Evolutionary conservation across 257 asterid genomes (phyloP).

Genomic region (Lithospermum erythrorhizon): DNA sequence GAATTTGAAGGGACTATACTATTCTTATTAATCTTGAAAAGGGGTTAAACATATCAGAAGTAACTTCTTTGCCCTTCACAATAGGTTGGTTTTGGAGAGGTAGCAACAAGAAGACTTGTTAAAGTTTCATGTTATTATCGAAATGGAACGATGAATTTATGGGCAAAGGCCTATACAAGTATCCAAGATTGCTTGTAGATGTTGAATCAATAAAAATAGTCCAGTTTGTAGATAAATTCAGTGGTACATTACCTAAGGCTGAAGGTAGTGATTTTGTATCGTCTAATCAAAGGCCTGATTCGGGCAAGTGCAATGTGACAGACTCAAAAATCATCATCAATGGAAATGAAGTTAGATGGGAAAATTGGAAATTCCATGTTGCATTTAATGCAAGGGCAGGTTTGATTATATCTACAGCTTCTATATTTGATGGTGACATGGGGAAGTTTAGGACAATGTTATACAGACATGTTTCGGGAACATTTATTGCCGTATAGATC

Average conservation of each 20-base stretch:
- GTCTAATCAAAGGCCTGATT: slow-evolving; percentile 21
- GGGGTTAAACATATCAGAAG: slow-evolving; percentile 53
- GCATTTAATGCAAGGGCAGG: slow-evolving; percentile 60
- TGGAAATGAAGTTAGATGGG: slow-evolving; percentile 46
- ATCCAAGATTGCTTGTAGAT: slow-evolving; percentile 32
- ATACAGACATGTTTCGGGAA: slow-evolving; percentile 61
- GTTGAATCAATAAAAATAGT: slow-evolving; percentile 36
- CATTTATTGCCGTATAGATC: slow-evolving; percentile 84
- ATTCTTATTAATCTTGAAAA: slow-evolving; percentile 33
- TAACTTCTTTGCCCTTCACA: slow-evolving; percentile 50
- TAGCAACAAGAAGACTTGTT: slow-evolving; percentile 29
- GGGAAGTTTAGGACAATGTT: slow-evolving; percentile 36
- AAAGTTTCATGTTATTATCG: slow-evolving; percentile 51
- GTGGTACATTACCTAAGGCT: slow-evolving; percentile 31
- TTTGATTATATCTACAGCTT: slow-evolving; percentile 46
- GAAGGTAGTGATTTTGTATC: slow-evolving; percentile 40
- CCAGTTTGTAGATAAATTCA: slow-evolving; percentile 27
- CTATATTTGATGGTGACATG: slow-evolving; percentile 20
- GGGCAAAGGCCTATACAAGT: slow-evolving; percentile 71
- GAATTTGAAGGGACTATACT: too few species aligned
- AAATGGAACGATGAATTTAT: slow-evolving; percentile 43
- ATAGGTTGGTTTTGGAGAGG: slow-evolving; percentile 68
- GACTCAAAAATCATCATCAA: slow-evolving; percentile 20
- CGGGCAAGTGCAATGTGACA: slow-evolving; percentile 21
- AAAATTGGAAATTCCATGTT: slow-evolving; percentile 53